Evolutionary conservation across 2,329 filamentous ascomycete genomes (phyloP), one percentile per base, ranked within the genome.

Genomic region (Stagonosporopsis cucurbitacearum): DNA sequence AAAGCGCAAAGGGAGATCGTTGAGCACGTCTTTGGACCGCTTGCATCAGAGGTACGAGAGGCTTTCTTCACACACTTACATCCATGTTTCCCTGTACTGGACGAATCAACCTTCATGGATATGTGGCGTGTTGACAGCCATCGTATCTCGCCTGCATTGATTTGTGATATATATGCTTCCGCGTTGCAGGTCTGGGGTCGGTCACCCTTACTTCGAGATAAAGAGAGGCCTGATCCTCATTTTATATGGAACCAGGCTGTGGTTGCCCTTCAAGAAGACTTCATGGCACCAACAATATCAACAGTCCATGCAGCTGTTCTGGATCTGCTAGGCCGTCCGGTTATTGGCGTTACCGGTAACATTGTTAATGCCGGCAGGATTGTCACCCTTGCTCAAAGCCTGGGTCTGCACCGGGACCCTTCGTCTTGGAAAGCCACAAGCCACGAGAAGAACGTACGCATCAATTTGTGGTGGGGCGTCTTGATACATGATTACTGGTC

Each of bases 401-500:
- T 66, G 11, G 64, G 62, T 6, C 33, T 66, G 8, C 58, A 66
- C 50, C 48, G 64, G 7, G 56, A 66, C 13, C 62, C 62, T 2
- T 57, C 50, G 19, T 41, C 39, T 1, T 65, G 64, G 64, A 58
- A 56, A 32, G 47, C 43, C 1, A 58, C 60, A 20, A 17, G 20
- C 2, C 55, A 60, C 26, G 64, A 66, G 42, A 66, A 62, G 39
- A 57, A 48, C 8, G 54, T 66, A 8, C 62, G 64, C 8, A 60
- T 62, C 41, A 55, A 60, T 17, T 48, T 67, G 0, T 67, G 64
- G 64, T 67, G 62, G 62, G 62, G 60, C 11, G 54, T 67, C 4
- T 28, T 67, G 17, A 64, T 65, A 6, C 62, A 65, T 23, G 62
- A 67, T 23, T 55, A 65, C 15, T 65, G 60, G 60, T 66, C 64